phyloP scores from a whole-genome alignment of 768 basidiomycete species.

The Lactifluus pinguis region DNA sequence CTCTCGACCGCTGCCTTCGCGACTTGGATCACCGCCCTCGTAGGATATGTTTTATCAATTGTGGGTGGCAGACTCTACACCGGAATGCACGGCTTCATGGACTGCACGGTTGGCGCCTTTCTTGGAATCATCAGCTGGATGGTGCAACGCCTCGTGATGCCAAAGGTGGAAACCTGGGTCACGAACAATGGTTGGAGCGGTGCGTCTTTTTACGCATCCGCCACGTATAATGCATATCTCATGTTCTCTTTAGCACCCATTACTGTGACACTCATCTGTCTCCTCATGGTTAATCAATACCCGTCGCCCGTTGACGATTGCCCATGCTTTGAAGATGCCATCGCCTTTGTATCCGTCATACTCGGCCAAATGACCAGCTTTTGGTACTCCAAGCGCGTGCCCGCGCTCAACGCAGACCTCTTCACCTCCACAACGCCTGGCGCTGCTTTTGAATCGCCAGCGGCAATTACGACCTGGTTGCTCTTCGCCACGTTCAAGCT shows the following conservation, averaged over 20 bases:
- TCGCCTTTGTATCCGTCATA: conserved; percentile 81
- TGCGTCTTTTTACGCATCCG: conserved; percentile 18
- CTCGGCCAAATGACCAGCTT: conserved; percentile 61
- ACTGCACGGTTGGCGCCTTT: conserved; percentile 52
- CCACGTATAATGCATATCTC: neutral
- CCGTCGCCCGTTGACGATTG: conserved; percentile 95
- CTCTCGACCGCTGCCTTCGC: conserved; percentile 42
- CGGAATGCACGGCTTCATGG: conserved; percentile 82
- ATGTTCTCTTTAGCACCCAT: conserved; percentile 39
- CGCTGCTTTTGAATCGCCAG: conserved; percentile 35
- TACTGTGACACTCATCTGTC: conserved; percentile 49
- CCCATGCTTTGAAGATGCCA: conserved; percentile 96
- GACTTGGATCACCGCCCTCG: conserved; percentile 33
- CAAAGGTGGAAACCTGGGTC: conserved; percentile 36
- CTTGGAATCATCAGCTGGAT: conserved; percentile 65
- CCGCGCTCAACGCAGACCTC: conserved; percentile 28
- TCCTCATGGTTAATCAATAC: conserved; percentile 77
- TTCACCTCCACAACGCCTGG: conserved; percentile 45
- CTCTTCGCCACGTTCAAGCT: conserved; percentile 33
- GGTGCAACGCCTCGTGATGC: conserved; percentile 28
- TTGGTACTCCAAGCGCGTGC: conserved; percentile 47
- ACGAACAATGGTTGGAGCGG: conserved; percentile 29
- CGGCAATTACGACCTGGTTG: conserved; percentile 31
- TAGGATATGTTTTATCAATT: conserved; percentile 57
- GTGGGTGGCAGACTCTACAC: conserved; percentile 77